Conservation (phyloP, 2,329 filamentous ascomycete species). For the Diaporthe sp. region DNA sequence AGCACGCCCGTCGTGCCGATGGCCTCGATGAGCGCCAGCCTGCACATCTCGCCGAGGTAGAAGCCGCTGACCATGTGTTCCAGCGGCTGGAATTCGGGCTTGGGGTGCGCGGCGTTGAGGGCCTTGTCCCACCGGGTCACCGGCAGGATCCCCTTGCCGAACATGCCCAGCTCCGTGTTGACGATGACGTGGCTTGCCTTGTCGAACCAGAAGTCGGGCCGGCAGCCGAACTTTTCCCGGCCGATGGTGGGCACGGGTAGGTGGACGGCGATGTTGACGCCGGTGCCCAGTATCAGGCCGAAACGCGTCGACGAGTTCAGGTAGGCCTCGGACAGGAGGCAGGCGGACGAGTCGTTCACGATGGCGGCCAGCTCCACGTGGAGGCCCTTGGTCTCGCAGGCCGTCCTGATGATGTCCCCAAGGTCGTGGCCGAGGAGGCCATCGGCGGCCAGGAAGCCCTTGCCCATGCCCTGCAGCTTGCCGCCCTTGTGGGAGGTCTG, state of each 20-base stretch:
- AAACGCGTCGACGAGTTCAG: constrained; percentile 71
- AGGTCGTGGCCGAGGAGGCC: constrained; percentile 72
- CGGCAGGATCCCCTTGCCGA: constrained; percentile 71
- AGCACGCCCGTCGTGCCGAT: constrained; percentile 68
- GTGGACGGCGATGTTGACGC: constrained; percentile 76
- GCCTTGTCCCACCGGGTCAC: constrained; percentile 72
- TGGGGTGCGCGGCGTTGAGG: constrained; percentile 66
- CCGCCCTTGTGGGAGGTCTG: constrained; percentile 75
- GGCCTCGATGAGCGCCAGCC: constrained; percentile 71
- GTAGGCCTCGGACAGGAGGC: constrained; percentile 75
- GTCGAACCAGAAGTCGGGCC: constrained; percentile 69
- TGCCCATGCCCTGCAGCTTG: constrained; percentile 74
- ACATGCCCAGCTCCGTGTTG: constrained; percentile 78
- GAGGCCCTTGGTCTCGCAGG: constrained; percentile 66
- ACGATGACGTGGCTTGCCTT: constrained; percentile 74
- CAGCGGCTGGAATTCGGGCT: constrained; percentile 73
- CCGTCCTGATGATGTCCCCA: constrained; percentile 68
- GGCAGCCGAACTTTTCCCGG: constrained; percentile 68
- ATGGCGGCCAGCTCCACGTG: constrained; percentile 71
- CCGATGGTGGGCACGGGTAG: constrained; percentile 71
- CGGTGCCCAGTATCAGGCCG: constrained; percentile 76
- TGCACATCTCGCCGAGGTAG: constrained; percentile 76
- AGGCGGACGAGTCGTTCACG: constrained; percentile 78
- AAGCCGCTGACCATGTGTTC: constrained; percentile 75
- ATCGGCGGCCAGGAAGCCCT: constrained; percentile 72